These are phyloP conservation scores for Penicillium canescens DNA, from an alignment of 495 filamentous ascomycete species.

Conservation along the genomic window DNA sequence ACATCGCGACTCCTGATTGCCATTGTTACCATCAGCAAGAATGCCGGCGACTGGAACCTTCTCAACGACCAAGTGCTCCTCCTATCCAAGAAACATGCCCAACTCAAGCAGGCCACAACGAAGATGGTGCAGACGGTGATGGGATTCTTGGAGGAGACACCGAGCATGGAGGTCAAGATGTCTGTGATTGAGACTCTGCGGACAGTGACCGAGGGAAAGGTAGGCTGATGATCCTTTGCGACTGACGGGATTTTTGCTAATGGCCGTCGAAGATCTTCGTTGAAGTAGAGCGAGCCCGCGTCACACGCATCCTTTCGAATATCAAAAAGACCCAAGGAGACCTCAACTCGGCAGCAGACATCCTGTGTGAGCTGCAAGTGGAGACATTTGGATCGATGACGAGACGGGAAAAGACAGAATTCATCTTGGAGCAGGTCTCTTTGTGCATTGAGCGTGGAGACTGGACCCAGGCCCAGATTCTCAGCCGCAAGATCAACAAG, in stretches of 20 bases:
- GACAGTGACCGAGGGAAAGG: slow-evolving; percentile 97
- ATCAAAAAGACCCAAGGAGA: slow-evolving; percentile 97
- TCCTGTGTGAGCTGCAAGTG: slow-evolving; percentile 94
- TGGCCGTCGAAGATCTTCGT: slow-evolving; percentile 75
- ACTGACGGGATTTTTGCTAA: slow-evolving; percentile 6
- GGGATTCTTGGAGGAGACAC: slow-evolving; percentile 81
- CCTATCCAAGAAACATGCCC: slow-evolving; percentile 98
- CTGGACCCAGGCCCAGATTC: slow-evolving; percentile 92
- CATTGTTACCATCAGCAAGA: slow-evolving; percentile 92
- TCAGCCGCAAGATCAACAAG: slow-evolving; percentile 96
- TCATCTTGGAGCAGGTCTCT: slow-evolving; percentile 92
- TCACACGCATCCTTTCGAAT: slow-evolving; percentile 90
- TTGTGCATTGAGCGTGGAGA: slow-evolving; percentile 95
- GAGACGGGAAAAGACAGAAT: slow-evolving; percentile 94
- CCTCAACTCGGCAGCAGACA: slow-evolving; percentile 83
- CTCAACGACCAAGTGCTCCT: slow-evolving; percentile 95
- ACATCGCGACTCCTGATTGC: slow-evolving; percentile 83
- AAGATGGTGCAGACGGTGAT: slow-evolving; percentile 98
- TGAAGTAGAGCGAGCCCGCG: slow-evolving; percentile 93
- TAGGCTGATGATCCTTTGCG: slow-evolving; percentile 28
- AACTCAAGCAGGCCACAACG: slow-evolving; percentile 97
- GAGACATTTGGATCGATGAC: slow-evolving; percentile 99
- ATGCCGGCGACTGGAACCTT: slow-evolving; percentile 86
- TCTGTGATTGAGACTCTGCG: slow-evolving; percentile 91
- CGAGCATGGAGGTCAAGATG: slow-evolving; percentile 81